A percentile compares a stretch with the other conserved stretches of the same genome.
These are phyloP conservation scores for Tricholoma sp. DNA, from an alignment of 768 basidiomycete genomes.

Conservation along the genomic window DNA sequence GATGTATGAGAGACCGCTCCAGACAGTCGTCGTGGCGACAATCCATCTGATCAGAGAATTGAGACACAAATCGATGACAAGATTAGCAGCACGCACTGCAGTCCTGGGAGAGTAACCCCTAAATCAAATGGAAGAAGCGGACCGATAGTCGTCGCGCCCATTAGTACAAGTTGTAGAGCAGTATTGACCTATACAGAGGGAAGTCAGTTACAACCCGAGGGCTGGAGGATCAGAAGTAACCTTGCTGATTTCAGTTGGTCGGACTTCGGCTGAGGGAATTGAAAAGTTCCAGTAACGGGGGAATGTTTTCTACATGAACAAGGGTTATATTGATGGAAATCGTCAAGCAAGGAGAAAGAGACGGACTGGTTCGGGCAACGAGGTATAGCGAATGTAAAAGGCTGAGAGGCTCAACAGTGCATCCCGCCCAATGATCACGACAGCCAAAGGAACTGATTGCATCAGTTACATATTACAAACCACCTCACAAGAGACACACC, in stretches of 20 bases:
- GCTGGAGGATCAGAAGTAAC: slow-evolving; percentile 28
- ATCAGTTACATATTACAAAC: slow-evolving; percentile 5
- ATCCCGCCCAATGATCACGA: slow-evolving; percentile 86
- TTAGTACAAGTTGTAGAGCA: slow-evolving; percentile 82
- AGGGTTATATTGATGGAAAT: neutral
- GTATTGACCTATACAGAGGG: slow-evolving; percentile 69
- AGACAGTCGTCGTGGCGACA: slow-evolving; percentile 87
- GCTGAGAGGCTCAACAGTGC: slow-evolving; percentile 81
- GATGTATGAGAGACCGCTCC: slow-evolving; percentile 84
- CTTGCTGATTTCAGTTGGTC: slow-evolving; percentile 92
- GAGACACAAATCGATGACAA: slow-evolving; percentile 1
- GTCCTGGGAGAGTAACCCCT: slow-evolving; percentile 45
- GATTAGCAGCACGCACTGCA: slow-evolving; percentile 60
- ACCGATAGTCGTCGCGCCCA: slow-evolving; percentile 83
- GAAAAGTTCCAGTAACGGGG: slow-evolving; percentile 94
- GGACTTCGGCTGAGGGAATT: slow-evolving; percentile 91
- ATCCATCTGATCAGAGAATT: slow-evolving; percentile 50
- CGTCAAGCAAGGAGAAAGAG: neutral
- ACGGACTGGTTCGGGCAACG: slow-evolving; percentile 81
- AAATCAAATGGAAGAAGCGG: slow-evolving; percentile 70
- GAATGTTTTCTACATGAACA: slow-evolving; percentile 72
- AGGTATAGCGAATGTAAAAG: slow-evolving; percentile 89
- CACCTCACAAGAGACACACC: slow-evolving; percentile 39
- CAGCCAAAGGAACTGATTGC: slow-evolving; percentile 71
- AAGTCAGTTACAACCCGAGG: neutral